phyloP scores from a whole-genome alignment of 495 filamentous ascomycete genomes.

The Hypoxylon lenormandii region DNA sequence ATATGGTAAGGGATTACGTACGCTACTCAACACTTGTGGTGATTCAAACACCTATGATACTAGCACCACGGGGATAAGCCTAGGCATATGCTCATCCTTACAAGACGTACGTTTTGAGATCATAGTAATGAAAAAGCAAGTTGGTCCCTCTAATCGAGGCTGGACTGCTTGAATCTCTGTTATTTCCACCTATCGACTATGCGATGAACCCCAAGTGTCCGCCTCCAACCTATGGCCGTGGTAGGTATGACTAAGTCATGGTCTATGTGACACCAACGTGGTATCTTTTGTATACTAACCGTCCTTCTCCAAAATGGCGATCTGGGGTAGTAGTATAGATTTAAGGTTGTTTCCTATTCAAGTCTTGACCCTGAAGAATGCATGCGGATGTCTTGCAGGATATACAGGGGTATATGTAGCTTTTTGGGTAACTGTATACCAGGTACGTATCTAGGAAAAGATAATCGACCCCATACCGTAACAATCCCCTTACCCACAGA shows the following conservation, averaged over 20 bases:
- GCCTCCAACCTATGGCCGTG: not conserved
- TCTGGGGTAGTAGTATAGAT: constrained; percentile 20
- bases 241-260: not conserved
- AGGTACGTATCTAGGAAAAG: not conserved
- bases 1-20: too few relatives aligned
- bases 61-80: too few relatives aligned
- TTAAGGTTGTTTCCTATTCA: constrained; percentile 33
- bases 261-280: not conserved
- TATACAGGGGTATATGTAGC: constrained; percentile 11
- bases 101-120: too few relatives aligned
- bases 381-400: constrained; percentile 11
- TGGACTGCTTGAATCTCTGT: too few relatives aligned
- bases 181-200: too few relatives aligned
- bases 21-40: too few relatives aligned
- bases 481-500: constrained; percentile 42
- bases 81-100: too few relatives aligned
- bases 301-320: not conserved
- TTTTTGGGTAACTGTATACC: not conserved
- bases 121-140: too few relatives aligned
- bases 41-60: too few relatives aligned
- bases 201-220: too few relatives aligned
- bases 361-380: constrained; percentile 4
- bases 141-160: too few relatives aligned
- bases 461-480: not conserved
- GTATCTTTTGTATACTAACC: not conserved